Conservation (phyloP, 2,329 filamentous ascomycete species). For the Fusarium buxicola region DNA sequence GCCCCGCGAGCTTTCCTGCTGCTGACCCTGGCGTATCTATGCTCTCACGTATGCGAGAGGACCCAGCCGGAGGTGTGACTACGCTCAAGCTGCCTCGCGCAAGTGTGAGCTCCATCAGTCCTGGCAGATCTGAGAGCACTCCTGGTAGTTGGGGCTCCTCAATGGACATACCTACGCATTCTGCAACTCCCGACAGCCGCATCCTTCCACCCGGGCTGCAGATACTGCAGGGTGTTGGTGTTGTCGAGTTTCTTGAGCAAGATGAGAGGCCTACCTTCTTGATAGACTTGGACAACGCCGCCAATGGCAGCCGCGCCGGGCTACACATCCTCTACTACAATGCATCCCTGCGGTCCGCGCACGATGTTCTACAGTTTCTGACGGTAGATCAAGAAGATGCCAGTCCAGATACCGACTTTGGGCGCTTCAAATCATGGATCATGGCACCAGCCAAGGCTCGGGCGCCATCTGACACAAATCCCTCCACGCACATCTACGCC, state of each 20-base stretch:
- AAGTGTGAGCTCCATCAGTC: slow-evolving; percentile 61
- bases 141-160: slow-evolving; percentile 65
- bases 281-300: slow-evolving; percentile 71
- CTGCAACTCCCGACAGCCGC: slow-evolving; percentile 64
- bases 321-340: slow-evolving; percentile 77
- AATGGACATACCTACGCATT: slow-evolving; percentile 63
- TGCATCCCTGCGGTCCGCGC: slow-evolving; percentile 69
- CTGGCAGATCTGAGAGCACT: slow-evolving; percentile 62
- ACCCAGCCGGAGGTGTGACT: slow-evolving; percentile 59
- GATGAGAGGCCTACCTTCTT: slow-evolving; percentile 83
- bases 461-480: slow-evolving; percentile 63
- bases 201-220: slow-evolving; percentile 62
- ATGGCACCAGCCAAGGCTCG: slow-evolving; percentile 65
- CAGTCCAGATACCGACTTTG: slow-evolving; percentile 61
- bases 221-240: slow-evolving; percentile 72
- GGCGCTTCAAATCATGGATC: slow-evolving; percentile 77
- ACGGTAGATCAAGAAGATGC: slow-evolving; percentile 60
- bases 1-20: slow-evolving; percentile 53
- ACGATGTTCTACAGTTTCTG: slow-evolving; percentile 67
- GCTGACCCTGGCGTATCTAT: slow-evolving; percentile 60
- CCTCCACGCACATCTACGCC: slow-evolving; percentile 70
- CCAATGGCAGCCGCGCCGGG: slow-evolving; percentile 64
- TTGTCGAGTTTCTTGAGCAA: slow-evolving; percentile 79
- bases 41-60: slow-evolving; percentile 59
- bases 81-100: slow-evolving; percentile 68